Evolutionary conservation across 495 filamentous ascomycete genomes (phyloP), one percentile per base, ranked within the genome.

Genomic region (Penicillium pancosmium): DNA sequence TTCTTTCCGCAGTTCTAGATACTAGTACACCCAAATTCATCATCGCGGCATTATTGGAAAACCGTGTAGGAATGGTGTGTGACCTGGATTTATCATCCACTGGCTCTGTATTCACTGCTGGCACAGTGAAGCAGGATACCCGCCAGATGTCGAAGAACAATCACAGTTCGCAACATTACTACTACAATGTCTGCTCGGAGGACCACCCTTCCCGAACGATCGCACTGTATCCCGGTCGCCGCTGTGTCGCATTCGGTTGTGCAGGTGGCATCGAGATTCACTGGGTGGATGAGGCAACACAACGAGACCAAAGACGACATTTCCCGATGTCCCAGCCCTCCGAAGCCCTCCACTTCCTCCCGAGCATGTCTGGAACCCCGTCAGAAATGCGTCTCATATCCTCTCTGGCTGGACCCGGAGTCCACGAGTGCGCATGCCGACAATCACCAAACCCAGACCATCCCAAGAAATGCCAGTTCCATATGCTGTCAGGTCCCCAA

Each of bases 201-300:
- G 82, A 89, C 54, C 84, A 90, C 57, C 84, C 84, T 18, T 88
- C 89, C 5, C 80, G 82, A 53, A 87, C 83, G 11, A 82, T 91
- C 5, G 84, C 88, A 1, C 82, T 92, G 50, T 90, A 84, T 57
- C 89, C 88, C 11, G 83, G 85, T 33, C 80, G 86, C 33, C 80
- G 81, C 18, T 89, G 86, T 63, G 82, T 90, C 12, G 89, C 88
- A 2, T 91, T 91, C 73, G 88, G 89, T 16, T 90, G 84, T 50
- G 77, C 79, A 21, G 75, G 78, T 9, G 86, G 88, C 8, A 85
- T 91, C 43, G 87, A 92, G 61, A 70, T 92, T 9, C 86, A 89
- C 61, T 91, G 89, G 87, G 73, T 89, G 25, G 87, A 90, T 65
- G 82, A 83, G 41, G 62, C 80, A 27, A 87, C 80, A 4, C 80